These are phyloP conservation scores for Tetrapisispora namnaoensis DNA, from an alignment of 805 yeast genomes.

Conservation along the genomic window DNA sequence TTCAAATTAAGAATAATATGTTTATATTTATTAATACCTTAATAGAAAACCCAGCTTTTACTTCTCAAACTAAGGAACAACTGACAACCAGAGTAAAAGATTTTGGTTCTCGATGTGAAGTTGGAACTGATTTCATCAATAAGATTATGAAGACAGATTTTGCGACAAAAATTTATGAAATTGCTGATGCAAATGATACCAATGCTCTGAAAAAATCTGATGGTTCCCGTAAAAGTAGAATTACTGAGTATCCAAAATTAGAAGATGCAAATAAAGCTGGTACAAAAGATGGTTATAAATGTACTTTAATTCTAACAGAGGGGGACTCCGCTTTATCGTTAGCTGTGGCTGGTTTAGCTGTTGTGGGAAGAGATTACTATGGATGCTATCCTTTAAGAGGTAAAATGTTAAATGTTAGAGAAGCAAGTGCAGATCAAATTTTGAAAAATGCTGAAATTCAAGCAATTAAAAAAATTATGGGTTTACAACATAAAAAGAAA, in stretches of 20 bases:
- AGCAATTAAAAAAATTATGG: constrained; percentile 90
- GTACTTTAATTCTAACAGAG: constrained; percentile 89
- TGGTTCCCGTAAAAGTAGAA: constrained; percentile 73
- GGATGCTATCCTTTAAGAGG: constrained; percentile 96
- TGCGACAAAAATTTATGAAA: constrained; percentile 57
- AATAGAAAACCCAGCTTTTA: constrained; percentile 93
- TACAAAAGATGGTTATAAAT: constrained; percentile 80
- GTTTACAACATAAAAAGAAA: constrained; percentile 82
- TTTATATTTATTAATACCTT: constrained; percentile 85
- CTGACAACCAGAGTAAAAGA: constrained; percentile 80
- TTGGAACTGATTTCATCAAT: constrained; percentile 68
- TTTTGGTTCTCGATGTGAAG: constrained; percentile 77
- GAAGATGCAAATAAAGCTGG: constrained; percentile 97
- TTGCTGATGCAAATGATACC: constrained; percentile 83
- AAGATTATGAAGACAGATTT: constrained; percentile 66
- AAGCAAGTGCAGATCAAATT: constrained; percentile 93
- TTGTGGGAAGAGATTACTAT: constrained; percentile 88
- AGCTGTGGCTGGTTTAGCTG: constrained; percentile 89
- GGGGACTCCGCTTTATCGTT: constrained; percentile 92
- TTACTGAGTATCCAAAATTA: constrained; percentile 80
- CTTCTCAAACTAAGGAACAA: constrained; percentile 96
- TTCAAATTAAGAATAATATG: constrained; percentile 83
- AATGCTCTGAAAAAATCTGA: constrained; percentile 81
- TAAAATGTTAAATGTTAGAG: constrained; percentile 89
- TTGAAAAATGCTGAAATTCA: constrained; percentile 89